Base-by-base conservation (phyloP, 768 basidiomycete genomes). In the Paxillus ammoniavirescens region DNA sequence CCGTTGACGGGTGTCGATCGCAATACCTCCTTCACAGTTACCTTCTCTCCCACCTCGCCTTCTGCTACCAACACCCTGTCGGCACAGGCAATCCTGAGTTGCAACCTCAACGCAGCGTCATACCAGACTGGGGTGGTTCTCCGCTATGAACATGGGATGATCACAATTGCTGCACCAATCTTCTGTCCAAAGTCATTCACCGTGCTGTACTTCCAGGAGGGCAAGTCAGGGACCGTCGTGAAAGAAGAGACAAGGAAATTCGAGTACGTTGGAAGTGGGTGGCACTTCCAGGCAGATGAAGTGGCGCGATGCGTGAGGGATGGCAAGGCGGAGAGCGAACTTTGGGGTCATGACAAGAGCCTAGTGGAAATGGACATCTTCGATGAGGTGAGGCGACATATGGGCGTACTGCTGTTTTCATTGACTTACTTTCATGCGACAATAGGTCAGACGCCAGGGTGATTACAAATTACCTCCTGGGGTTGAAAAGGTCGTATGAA, bases 221-320 rank as follows among this genome's bases (percentile, higher is more conserved):
- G 78, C 1, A 76, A 75, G 42, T 50, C 75, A 8, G 70, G 65
- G 5, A 65, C 65, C 15, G 65, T 78, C 33, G 73, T 73, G 31
- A 74, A 74, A 47, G 86, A 89, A 63, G 87, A 89, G 65, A 82
- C 75, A 43, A 77, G 70, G 53, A 67, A 61, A 26, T 82, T 87
- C 56, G 75, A 82, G 40, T 85, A 86, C 61, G 71, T 77, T 4
- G 90, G 89, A 9, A 75, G 73, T 33, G 93, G 91, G 8, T 90
- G 82, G 87, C 82, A 91, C 67, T 95, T 86, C 69, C 82, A 94
- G 69, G 91, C 92, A 3, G 93, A 95, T 62, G 91, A 94, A 55
- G 91, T 92, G 10, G 92, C 89, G 15, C 71, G 89, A 45, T 90
- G 87, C 63, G 73, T 92, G 18, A 71, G 83, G 37, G 86, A 86